A percentile compares a stretch with the other conserved stretches of the same genome.
Conservation (phyloP, 108 stramenopile species). For the Parietichytrium sp. region DNA sequence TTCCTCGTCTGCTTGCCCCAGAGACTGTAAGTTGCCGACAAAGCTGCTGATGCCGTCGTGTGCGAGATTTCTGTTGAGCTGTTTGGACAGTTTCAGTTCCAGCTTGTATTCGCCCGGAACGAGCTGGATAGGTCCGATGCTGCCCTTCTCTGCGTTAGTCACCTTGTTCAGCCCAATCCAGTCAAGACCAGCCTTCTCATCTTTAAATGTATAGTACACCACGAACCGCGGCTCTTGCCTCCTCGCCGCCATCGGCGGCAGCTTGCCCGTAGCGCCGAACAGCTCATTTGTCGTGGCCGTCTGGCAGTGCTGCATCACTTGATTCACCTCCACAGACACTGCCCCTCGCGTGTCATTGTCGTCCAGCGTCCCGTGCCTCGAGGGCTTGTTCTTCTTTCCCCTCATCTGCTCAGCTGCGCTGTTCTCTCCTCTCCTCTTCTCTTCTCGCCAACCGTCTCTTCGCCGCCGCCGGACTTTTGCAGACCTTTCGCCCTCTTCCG, state of each 20-base stretch:
- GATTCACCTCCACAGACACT: not conserved
- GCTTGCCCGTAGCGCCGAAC: conserved; percentile 21
- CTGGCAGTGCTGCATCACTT: conserved; percentile 16
- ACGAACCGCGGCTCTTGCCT: not conserved
- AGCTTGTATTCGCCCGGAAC: conserved; percentile 21
- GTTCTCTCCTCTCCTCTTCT: too few relatives aligned
- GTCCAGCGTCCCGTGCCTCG: not conserved
- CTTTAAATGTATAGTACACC: conserved; percentile 5
- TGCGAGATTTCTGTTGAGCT: not conserved
- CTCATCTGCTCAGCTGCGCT: too few relatives aligned
- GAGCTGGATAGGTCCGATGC: not conserved
- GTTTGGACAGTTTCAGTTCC: conserved; percentile 21
- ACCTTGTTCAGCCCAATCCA: conserved; percentile 32
- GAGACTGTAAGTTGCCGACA: not conserved
- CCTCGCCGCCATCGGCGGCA: not conserved
- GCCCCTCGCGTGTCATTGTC: conserved; percentile 6
- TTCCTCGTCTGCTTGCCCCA: not conserved
- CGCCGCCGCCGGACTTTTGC: too few relatives aligned
- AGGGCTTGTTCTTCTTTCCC: not conserved
- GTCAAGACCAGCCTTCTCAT: conserved; percentile 28
- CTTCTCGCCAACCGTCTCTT: too few relatives aligned
- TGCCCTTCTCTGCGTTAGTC: not conserved
- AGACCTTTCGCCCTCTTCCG: too few relatives aligned
- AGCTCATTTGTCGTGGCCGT: not conserved
- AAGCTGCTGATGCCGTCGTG: not conserved